phyloP scores from a whole-genome alignment of 2,329 filamentous ascomycete species.

The Neofusicoccum parvum region DNA sequence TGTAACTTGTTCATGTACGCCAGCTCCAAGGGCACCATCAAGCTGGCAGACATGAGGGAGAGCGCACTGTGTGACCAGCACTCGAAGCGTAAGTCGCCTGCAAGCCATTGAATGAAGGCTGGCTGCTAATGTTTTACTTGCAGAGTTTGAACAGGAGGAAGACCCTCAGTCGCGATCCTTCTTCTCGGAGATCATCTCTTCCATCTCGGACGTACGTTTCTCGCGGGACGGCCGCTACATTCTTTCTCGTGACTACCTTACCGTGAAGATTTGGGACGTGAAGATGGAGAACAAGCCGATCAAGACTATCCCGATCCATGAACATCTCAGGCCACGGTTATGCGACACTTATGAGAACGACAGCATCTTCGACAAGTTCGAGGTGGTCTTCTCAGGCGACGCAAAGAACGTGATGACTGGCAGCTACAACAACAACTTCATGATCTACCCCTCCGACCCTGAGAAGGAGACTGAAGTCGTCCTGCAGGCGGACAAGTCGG shows the following conservation, averaged over 20 bases:
- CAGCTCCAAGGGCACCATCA: conserved; percentile 98
- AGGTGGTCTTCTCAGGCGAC: conserved; percentile 97
- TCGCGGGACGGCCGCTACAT: conserved; percentile 97
- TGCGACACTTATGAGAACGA: conserved; percentile 99
- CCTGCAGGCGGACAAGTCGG: conserved; percentile 95
- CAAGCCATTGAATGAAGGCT: conserved; percentile 23
- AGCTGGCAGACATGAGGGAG: conserved; percentile 97
- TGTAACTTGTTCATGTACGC: conserved; percentile 99
- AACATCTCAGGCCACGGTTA: conserved; percentile 88
- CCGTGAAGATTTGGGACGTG: conserved; percentile 99
- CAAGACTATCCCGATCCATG: conserved; percentile 98
- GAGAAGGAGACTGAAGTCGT: conserved; percentile 97
- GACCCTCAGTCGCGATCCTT: conserved; percentile 96
- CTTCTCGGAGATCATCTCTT: conserved; percentile 99
- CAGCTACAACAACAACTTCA: conserved; percentile 99
- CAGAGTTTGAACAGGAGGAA: conserved; percentile 99
- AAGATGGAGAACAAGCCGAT: conserved; percentile 98
- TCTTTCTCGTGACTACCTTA: conserved; percentile 94
- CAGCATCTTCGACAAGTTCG: conserved; percentile 99
- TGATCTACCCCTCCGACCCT: conserved; percentile 98
- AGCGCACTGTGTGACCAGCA: conserved; percentile 95
- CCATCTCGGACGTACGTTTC: conserved; percentile 97
- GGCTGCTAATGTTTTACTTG: not conserved
- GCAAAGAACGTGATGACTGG: conserved; percentile 99
- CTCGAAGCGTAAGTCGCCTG: conserved; percentile 73